These are phyloP conservation scores for Lecanicillium sp. DNA, from an alignment of 2,329 filamentous ascomycete genomes.

Conservation along the genomic window DNA sequence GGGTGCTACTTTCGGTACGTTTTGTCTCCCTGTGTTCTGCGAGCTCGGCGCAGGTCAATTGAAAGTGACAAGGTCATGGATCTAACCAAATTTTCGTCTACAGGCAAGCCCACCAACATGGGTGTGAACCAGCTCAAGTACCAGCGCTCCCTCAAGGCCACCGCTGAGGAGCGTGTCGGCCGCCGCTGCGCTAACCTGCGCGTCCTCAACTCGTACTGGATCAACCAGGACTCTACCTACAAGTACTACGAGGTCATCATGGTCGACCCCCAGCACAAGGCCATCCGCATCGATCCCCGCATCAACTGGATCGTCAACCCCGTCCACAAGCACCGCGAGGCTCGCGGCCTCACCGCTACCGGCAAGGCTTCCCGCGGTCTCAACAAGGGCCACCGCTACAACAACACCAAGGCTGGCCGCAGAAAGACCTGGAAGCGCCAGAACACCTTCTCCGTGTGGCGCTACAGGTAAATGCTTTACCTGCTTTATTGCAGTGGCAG, in stretches of 20 bases:
- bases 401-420: slow-evolving; percentile 93
- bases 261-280: slow-evolving; percentile 99
- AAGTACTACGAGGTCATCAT: slow-evolving; percentile 99
- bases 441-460: slow-evolving; percentile 98
- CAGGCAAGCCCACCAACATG: slow-evolving; percentile 99
- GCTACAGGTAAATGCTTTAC: slow-evolving; percentile 67
- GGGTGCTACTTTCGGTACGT: slow-evolving; percentile 96
- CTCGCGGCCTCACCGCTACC: slow-evolving; percentile 91
- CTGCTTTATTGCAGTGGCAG: no score
- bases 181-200: slow-evolving; percentile 98
- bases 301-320: slow-evolving; percentile 99
- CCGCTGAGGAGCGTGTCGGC: slow-evolving; percentile 99
- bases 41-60: no score
- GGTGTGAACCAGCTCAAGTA: slow-evolving; percentile 99
- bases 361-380: slow-evolving; percentile 99
- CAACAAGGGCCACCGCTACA: slow-evolving; percentile 98
- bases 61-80: no score
- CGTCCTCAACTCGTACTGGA: slow-evolving; percentile 99
- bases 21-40: no score
- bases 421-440: slow-evolving; percentile 99
- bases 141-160: slow-evolving; percentile 96
- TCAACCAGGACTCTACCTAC: slow-evolving; percentile 99
- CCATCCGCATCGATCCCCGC: slow-evolving; percentile 95
- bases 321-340: slow-evolving; percentile 99
- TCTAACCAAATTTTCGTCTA: slow-evolving; percentile 15